Evolutionary conservation across 768 basidiomycete genomes (phyloP), one percentile per base, ranked within the genome.

Genomic region (Amylocystis lapponica): DNA sequence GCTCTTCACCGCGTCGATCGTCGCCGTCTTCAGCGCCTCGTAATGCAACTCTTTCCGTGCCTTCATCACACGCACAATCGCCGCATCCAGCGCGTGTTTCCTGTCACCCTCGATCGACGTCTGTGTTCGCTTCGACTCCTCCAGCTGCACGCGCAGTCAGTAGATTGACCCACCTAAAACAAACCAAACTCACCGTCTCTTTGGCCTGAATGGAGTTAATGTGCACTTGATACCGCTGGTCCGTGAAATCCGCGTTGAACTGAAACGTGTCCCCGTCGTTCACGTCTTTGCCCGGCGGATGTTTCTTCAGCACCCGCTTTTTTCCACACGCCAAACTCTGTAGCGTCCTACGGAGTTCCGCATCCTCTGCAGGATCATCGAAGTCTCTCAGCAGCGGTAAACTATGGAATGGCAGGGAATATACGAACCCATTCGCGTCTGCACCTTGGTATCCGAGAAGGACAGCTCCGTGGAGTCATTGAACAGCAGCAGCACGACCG

Each of bases 61-160:
- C 62, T 98, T 98, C 92, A 98, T 94, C 56, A 95, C 81, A 5
- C 96, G 83, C 26, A 99, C 95, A 54, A 99, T 94, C 17, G 94
- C 94, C 1, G 93, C 93, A 52, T 98, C 92, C 12, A 98, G 71
- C 45, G 83, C 81, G 54, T 83, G 76, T 47, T 83, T 82, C 47
- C 95, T 79, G 62, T 97, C 93, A 27, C 82, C 79, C 51, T 94
- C 87, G 29, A 99, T 90, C 35, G 84, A 76, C 2, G 73, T 75
- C 55, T 90, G 89, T 5, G 90, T 94, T 43, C 80, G 77, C 46
- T 77, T 75, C 17, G 83, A 78, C 66, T 99, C 96, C 57, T 97
- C 94, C 27, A 78, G 75, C 91, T 92, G 51, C n/a, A 41, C 8
- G 38, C 19, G 19, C 34, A 35, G n/a, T n/a, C 29, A n/a, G 29